These are phyloP conservation scores for Ceratocystis destructans DNA, from an alignment of 2,329 filamentous ascomycete species.

Conservation along the genomic window DNA sequence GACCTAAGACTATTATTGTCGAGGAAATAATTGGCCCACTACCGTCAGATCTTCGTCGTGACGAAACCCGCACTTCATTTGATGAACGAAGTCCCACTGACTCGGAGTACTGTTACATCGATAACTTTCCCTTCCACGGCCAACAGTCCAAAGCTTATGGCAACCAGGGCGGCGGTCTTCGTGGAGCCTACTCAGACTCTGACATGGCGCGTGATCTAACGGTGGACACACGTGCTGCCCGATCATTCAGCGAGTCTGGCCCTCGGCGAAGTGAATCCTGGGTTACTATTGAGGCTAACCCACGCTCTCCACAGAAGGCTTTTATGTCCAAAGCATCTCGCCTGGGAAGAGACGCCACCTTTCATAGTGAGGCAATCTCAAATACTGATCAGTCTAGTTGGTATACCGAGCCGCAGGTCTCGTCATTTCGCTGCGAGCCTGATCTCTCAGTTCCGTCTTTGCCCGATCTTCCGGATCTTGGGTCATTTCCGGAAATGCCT, in stretches of 20 bases:
- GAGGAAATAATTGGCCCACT: constrained; percentile 14
- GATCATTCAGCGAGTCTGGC: constrained; percentile 8
- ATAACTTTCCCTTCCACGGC: constrained; percentile 14
- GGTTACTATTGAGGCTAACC: constrained; percentile 15
- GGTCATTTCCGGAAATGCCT: constrained; percentile 5
- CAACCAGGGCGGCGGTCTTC: constrained; percentile 1
- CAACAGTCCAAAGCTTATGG: neutral
- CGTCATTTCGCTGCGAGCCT: neutral
- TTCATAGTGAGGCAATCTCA: neutral
- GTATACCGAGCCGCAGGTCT: constrained; percentile 15
- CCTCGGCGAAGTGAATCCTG: constrained; percentile 16
- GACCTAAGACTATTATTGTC: constrained; percentile 13
- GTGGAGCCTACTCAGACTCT: constrained; percentile 12
- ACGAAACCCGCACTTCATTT: constrained; percentile 13
- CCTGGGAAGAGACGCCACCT: constrained; percentile 12
- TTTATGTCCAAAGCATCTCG: neutral
- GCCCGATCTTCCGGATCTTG: constrained; percentile 15
- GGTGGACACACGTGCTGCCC: neutral
- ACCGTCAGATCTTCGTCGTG: constrained; percentile 13
- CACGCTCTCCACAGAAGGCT: constrained; percentile 13
- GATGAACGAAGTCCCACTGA: constrained; percentile 10
- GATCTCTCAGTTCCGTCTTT: constrained; percentile 12
- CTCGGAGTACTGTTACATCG: constrained; percentile 15
- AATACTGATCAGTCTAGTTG: constrained; percentile 15
- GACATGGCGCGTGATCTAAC: constrained; percentile 13